phyloP scores from a whole-genome alignment of 371 early-diverging fungal genomes.

The Syncephalastrum sp. region DNA sequence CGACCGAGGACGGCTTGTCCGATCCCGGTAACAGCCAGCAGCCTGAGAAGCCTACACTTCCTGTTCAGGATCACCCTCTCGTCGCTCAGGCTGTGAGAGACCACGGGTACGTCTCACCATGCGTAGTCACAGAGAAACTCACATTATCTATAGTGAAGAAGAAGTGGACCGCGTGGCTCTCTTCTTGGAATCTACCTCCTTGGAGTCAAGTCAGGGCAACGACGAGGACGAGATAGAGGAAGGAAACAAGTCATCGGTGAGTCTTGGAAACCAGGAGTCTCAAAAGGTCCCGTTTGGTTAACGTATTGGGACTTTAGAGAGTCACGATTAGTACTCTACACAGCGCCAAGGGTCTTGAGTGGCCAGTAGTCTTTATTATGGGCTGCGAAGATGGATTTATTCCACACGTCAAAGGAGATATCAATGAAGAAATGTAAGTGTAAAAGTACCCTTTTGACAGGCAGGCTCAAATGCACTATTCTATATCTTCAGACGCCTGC shows the following conservation, averaged over 20 bases:
- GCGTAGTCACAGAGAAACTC: too few relatives aligned
- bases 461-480: neutral
- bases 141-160: too few relatives aligned
- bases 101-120: too few relatives aligned
- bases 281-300: conserved; percentile 5
- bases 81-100: too few relatives aligned
- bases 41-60: too few relatives aligned
- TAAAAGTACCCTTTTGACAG: conserved; percentile 34
- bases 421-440: conserved; percentile 35
- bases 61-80: too few relatives aligned
- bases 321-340: conserved; percentile 63
- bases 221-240: conserved; percentile 30
- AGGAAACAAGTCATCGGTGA: conserved; percentile 5
- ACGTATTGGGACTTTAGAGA: conserved; percentile 16
- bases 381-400: conserved; percentile 51
- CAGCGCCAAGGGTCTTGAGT: conserved; percentile 63
- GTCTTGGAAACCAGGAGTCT: too few relatives aligned
- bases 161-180: conserved; percentile 18
- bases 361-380: conserved; percentile 62
- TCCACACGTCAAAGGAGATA: conserved; percentile 30
- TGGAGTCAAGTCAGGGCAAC: conserved; percentile 21
- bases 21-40: too few relatives aligned
- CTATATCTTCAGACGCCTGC: conserved; percentile 13
- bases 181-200: conserved; percentile 34
- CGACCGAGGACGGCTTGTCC: too few relatives aligned